Base-by-base conservation (phyloP, 306 rosid genomes). In the Potentilla sterilis region DNA sequence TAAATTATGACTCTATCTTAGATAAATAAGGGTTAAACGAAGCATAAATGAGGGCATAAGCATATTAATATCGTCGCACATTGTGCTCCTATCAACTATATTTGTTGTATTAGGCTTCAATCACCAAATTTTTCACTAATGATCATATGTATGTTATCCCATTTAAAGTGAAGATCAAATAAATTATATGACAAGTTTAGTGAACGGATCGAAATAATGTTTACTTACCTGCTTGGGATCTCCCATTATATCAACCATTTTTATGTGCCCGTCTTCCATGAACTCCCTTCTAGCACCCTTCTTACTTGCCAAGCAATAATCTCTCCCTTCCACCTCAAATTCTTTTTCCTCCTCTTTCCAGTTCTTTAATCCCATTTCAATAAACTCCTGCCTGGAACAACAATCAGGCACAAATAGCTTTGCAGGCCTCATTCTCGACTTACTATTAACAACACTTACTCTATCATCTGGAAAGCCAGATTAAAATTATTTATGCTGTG, bases 201-300 rank as follows among this genome's bases (percentile, higher is more conserved):
- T n/a, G n/a, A n/a, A n/a, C n/a, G n/a, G n/a, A 38, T 0, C 19
- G 14, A 70, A n/a, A 24, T 34, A 12, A 18, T 15, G n/a, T 57
- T 11, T 3, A 69, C 18, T 5, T 35, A 84, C 85, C 82, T 84
- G 85, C 48, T 78, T 84, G 55, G 81, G 78, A 78, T 84, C 85
- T 41, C 81, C 88, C 63, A 59, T 64, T 52, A 84, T 38, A 41
- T 84, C 83, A 70, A 78, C 66, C 78, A 75, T 22, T 55, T 72
- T 74, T 28, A 70, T 78, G 28, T 84, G 76, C 13, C 74, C 73
- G 81, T 84, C 88, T 59, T 84, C 88, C 81, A 84, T 75, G 47
- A 54, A 59, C 57, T 42, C 80, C 35, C 83, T 82, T 69, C 76
- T 81, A 57, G 14, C 35, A 49, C 88, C 88, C 67, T 76, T 81